These are phyloP conservation scores for Wickerhamomyces xylosicus DNA, from an alignment of 805 yeast species.

Conservation along the genomic window DNA sequence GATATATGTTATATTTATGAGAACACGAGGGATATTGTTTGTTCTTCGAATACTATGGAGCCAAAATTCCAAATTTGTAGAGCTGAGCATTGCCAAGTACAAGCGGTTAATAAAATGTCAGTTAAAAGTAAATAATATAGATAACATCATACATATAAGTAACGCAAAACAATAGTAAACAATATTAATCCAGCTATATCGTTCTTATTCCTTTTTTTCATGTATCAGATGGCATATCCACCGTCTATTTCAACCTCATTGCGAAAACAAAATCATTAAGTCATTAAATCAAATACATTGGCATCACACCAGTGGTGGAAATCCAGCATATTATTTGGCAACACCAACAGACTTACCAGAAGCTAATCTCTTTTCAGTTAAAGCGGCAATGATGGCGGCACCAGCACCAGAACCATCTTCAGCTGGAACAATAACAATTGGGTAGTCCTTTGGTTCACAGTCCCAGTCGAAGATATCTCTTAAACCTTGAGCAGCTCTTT, in stretches of 20 bases:
- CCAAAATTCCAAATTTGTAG: no score
- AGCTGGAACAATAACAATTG: slow-evolving; percentile 80
- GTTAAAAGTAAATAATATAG: background rate
- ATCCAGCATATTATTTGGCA: slow-evolving; percentile 8
- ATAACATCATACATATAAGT: background rate
- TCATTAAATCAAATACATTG: background rate
- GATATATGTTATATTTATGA: no score
- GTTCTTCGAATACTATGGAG: no score
- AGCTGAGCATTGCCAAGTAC: no score
- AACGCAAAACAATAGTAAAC: no score
- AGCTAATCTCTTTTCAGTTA: slow-evolving; percentile 70
- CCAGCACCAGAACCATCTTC: slow-evolving; percentile 99
- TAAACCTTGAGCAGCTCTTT: slow-evolving; percentile 80
- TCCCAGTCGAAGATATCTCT: slow-evolving; percentile 85
- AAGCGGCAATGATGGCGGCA: slow-evolving; percentile 96
- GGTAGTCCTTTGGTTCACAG: slow-evolving; percentile 41
- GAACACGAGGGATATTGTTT: no score
- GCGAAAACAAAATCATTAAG: background rate
- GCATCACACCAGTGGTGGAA: no score
- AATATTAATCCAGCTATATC: background rate
- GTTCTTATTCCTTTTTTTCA: no score
- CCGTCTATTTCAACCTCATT: no score
- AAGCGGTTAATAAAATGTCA: no score
- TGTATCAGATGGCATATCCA: no score
- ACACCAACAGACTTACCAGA: slow-evolving; percentile 63